These are phyloP conservation scores for Syzygium oleosum DNA, from an alignment of 345 rosid species.

Conservation along the genomic window DNA sequence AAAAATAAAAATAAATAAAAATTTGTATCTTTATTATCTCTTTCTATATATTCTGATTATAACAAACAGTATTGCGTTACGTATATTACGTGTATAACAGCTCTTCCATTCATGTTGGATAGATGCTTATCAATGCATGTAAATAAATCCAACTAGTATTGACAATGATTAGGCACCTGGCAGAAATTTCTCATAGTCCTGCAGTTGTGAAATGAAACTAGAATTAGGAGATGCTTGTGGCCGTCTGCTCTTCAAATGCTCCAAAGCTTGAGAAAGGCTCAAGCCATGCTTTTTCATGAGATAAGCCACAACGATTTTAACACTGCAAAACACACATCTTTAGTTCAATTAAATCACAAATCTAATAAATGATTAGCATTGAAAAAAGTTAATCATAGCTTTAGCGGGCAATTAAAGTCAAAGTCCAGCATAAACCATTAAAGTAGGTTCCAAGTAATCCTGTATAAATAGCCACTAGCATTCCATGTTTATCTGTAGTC, in stretches of 20 bases:
- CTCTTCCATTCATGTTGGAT: background rate
- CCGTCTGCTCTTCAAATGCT: too few relatives aligned
- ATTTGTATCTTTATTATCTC: too few relatives aligned
- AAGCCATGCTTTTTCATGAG: too few relatives aligned
- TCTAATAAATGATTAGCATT: too few relatives aligned
- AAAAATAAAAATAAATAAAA: too few relatives aligned
- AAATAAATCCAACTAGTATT: background rate
- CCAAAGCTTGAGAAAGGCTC: too few relatives aligned
- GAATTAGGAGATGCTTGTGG: slow-evolving; percentile 40
- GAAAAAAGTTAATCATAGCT: background rate
- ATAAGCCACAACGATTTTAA: too few relatives aligned
- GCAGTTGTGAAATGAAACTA: slow-evolving; percentile 45
- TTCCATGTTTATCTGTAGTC: background rate
- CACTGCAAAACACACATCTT: too few relatives aligned
- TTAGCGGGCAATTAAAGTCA: background rate
- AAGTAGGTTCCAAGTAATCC: background rate
- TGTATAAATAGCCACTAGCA: background rate
- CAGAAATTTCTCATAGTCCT: slow-evolving; percentile 35
- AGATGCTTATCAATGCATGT: background rate
- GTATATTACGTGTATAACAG: too few relatives aligned
- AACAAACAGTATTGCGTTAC: too few relatives aligned
- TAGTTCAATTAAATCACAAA: too few relatives aligned
- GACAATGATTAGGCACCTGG: slow-evolving; percentile 17
- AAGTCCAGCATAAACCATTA: background rate
- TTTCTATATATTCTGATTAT: too few relatives aligned